Percentiles rank a stretch among this genome's conserved stretches.
Evolutionary conservation across 2,329 filamentous ascomycete species (phyloP).

Genomic region (Lecanoromycetidae sp.): DNA sequence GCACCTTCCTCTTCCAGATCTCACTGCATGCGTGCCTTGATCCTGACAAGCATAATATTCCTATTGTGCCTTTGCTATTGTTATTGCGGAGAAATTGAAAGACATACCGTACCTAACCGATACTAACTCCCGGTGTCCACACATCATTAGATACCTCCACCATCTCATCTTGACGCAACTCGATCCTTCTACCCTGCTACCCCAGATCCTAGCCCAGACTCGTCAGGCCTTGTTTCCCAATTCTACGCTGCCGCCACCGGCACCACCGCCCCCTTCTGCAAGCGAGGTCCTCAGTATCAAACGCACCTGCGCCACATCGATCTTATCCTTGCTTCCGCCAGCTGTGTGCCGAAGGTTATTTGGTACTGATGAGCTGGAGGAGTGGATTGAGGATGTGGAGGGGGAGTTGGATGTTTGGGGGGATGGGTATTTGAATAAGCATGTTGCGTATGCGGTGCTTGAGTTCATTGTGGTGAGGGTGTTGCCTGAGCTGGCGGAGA

Average conservation of each 20-base stretch:
- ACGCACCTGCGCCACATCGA: constrained; percentile 32
- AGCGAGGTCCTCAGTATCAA: constrained; percentile 27
- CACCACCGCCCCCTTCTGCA: constrained; percentile 19
- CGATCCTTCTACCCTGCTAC: constrained; percentile 52
- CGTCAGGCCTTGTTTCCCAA: constrained; percentile 77
- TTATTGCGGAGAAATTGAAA: too few relatives aligned
- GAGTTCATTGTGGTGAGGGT: constrained; percentile 72
- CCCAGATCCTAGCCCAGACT: constrained; percentile 47
- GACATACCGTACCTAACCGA: background rate
- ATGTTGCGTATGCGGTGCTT: constrained; percentile 69
- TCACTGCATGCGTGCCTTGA: background rate
- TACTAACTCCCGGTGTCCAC: background rate
- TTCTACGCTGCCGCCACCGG: constrained; percentile 22
- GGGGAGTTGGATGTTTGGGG: constrained; percentile 58
- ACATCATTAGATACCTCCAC: constrained; percentile 44
- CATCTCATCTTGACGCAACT: constrained; percentile 43
- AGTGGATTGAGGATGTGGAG: constrained; percentile 32
- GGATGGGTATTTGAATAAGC: constrained; percentile 84
- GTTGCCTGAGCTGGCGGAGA: constrained; percentile 57
- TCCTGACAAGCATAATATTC: too few relatives aligned
- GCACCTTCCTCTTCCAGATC: constrained; percentile 6
- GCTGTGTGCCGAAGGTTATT: constrained; percentile 35
- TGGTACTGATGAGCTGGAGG: constrained; percentile 22
- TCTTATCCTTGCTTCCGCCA: constrained; percentile 33
- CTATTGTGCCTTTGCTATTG: too few relatives aligned